A percentile compares a stretch with the other conserved stretches of the same genome.
Conservation (phyloP, 345 rosid species). For the Punica granatum region DNA sequence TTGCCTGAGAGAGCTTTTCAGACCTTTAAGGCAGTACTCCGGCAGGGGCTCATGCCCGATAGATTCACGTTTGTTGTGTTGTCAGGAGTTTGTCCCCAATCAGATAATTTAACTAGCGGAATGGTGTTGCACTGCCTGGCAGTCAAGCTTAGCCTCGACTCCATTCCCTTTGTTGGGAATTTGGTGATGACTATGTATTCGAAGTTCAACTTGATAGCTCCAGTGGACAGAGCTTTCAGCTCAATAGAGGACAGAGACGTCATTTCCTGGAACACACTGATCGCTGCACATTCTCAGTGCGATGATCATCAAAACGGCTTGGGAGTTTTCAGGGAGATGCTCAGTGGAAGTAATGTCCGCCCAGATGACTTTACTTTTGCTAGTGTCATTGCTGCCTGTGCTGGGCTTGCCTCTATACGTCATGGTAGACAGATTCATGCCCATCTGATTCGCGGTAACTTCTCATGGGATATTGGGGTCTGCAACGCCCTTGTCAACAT, state of each 20-base stretch:
- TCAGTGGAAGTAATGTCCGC: conserved; percentile 8
- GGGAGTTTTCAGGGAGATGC: conserved; percentile 33
- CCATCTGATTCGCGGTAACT: conserved; percentile 29
- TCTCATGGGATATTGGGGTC: conserved; percentile 35
- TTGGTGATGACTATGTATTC: conserved; percentile 47
- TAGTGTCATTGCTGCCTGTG: conserved; percentile 38
- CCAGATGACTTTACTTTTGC: conserved; percentile 51
- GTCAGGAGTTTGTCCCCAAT: conserved; percentile 24
- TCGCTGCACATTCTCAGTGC: conserved; percentile 37
- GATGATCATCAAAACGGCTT: conserved; percentile 37
- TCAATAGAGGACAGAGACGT: conserved; percentile 34
- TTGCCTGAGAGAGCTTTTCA: conserved; percentile 32
- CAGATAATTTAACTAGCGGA: conserved; percentile 22
- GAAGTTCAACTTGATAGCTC: conserved; percentile 25
- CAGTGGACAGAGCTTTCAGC: conserved; percentile 35
- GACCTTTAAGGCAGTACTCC: conserved; percentile 30
- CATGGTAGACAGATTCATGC: conserved; percentile 55
- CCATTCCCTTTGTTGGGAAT: conserved; percentile 39
- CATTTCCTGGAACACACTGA: conserved; percentile 48
- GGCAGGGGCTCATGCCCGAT: conserved; percentile 34
- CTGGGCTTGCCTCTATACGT: conserved; percentile 38
- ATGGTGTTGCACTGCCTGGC: conserved; percentile 35
- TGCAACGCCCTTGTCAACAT: conserved; percentile 52
- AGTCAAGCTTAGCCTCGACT: conserved; percentile 33
- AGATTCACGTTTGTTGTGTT: conserved; percentile 38